Conservation (phyloP, 768 basidiomycete species). For the Boletus sp. region DNA sequence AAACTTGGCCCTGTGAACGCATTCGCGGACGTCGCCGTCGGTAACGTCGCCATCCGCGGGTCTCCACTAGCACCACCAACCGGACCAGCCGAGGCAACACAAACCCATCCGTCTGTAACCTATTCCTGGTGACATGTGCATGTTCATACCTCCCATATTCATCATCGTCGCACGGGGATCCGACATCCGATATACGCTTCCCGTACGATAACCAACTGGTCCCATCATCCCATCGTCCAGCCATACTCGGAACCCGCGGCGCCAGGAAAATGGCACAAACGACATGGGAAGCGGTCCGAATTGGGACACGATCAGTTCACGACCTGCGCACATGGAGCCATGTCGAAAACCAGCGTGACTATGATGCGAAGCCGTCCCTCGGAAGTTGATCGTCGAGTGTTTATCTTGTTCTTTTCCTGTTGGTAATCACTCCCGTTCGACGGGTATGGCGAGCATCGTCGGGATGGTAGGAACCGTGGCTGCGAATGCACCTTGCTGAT, state of each 20-base stretch:
- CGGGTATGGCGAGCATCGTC: no score
- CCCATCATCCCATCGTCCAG: slow-evolving; percentile 45
- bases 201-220: slow-evolving; percentile 65
- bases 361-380: no score
- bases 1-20: slow-evolving; percentile 76
- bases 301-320: no score
- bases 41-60: slow-evolving; percentile 81
- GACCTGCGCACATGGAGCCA: no score
- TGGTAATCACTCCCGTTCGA: no score
- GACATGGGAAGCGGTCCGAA: no score
- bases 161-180: slow-evolving; percentile 66
- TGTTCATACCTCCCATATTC: slow-evolving; percentile 39
- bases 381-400: no score
- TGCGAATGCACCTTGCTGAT: no score
- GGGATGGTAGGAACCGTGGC: no score
- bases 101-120: slow-evolving; percentile 53
- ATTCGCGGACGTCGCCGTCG: slow-evolving; percentile 82
- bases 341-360: no score
- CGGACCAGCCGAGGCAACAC: slow-evolving; percentile 50
- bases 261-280: slow-evolving; percentile 34
- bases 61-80: slow-evolving; percentile 39
- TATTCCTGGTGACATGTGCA: slow-evolving; percentile 59
- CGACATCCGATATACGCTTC: slow-evolving; percentile 72
- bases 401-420: no score
- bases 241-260: slow-evolving; percentile 72